Base-by-base conservation (phyloP, 2,329 filamentous ascomycete genomes). In the Aspergillus ochraceoroseus region DNA sequence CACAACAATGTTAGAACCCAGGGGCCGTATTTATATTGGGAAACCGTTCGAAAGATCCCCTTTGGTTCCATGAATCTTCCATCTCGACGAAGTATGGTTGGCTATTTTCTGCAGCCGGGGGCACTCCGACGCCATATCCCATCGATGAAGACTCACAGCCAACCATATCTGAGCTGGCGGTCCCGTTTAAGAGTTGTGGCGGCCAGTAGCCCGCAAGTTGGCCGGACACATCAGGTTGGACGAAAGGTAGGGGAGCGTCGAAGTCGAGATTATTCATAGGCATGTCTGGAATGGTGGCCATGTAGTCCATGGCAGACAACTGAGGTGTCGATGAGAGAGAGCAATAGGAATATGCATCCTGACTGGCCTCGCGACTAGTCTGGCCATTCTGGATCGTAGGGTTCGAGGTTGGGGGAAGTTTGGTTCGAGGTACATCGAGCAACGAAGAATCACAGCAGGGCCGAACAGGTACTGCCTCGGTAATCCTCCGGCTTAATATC, bases 401-500 rank as follows among this genome's bases (percentile, higher is more conserved):
- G 14, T 7, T n/a, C n/a, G 7, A 28, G 13, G 12, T 7, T 20
- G 30, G 20, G 28, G 18, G 37, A 7, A 15, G 32, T 7, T n/a
- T 34, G 8, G 29, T 12, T 20, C 8, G 32, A 17, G 14, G 7
- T 7, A 13, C 13, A 20, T 18, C 4, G 7, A 22, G 15, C 1
- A 20, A 12, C 8, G 19, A 5, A 3, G 35, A 13, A 6, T 27
- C n/a, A 25, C 41, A 44, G 26, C 41, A 44, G 2, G 19, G 35
- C 7, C 31, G 31, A 2, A 25, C 25, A 6, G 32, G 17, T 1
- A 9, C 12, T 4, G 18, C 12, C 14, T 5, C n/a, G n/a, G 30
- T 32, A 12, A 3, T 7, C 28, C 38, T 34, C 3, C 41, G 41
- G 22, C 29, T 39, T 6, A 44, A 29, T 13, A 44, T 39, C 3